A percentile compares a stretch with the other conserved stretches of the same genome.
Conservation (phyloP, 345 rosid genomes). For the Eucalyptus brandiana region DNA sequence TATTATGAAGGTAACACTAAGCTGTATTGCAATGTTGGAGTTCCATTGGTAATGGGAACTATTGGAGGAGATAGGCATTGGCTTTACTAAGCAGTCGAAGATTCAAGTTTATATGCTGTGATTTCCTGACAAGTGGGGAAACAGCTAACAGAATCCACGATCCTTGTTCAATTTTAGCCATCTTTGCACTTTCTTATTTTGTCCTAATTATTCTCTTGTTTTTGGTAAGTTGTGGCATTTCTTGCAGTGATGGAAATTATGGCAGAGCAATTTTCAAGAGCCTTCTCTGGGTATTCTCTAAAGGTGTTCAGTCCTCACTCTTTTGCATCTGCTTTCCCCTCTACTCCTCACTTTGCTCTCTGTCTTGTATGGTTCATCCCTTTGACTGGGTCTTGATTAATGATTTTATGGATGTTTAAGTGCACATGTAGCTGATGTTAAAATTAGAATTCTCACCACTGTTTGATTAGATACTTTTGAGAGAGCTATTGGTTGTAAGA, state of each 20-base stretch:
- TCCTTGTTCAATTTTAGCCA: not conserved
- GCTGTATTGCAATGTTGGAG: constrained; percentile 79
- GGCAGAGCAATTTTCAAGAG: constrained; percentile 94
- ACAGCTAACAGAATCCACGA: constrained; percentile 23
- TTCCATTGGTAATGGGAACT: constrained; percentile 95
- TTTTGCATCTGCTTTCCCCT: not conserved
- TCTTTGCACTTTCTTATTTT: not conserved
- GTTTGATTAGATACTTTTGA: not conserved
- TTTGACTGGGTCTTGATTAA: not conserved
- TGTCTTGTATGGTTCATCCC: not conserved
- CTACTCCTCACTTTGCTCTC: not conserved
- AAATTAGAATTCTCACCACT: not conserved
- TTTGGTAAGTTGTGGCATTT: constrained; percentile 75
- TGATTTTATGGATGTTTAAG: not conserved
- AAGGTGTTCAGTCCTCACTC: constrained; percentile 25
- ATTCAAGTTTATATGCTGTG: constrained; percentile 61
- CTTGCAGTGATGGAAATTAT: constrained; percentile 95
- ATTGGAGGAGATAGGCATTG: constrained; percentile 76
- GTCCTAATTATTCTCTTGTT: constrained; percentile 2
- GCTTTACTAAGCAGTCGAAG: constrained; percentile 56
- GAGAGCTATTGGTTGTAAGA: not conserved
- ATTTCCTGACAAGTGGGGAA: constrained; percentile 99
- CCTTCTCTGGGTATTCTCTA: constrained; percentile 76
- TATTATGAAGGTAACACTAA: constrained; percentile 51
- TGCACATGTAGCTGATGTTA: not conserved